Percentiles rank a stretch among this genome's conserved stretches.
phyloP scores from a whole-genome alignment of 73 alveolate species.

The Paraurostyla sp. region DNA sequence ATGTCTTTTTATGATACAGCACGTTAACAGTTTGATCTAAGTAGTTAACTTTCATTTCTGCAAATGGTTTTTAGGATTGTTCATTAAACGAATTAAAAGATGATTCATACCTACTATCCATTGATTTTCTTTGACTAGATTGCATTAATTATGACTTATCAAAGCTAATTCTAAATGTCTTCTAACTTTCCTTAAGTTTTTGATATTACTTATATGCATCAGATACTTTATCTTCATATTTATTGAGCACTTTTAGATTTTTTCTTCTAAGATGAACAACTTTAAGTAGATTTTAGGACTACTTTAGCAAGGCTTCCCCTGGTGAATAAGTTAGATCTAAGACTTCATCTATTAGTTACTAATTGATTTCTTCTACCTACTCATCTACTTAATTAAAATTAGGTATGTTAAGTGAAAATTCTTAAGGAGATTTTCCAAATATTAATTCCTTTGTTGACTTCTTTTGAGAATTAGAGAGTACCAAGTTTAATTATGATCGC shows the following conservation, averaged over 20 bases:
- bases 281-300: background rate
- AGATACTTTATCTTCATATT: slow-evolving; percentile 12
- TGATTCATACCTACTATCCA: background rate
- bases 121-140: background rate
- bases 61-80: background rate
- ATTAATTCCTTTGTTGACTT: no score
- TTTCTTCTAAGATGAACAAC: background rate
- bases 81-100: background rate
- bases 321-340: slow-evolving; percentile 34
- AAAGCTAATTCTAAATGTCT: background rate
- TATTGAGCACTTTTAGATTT: background rate
- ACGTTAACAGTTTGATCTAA: background rate
- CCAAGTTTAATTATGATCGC: no score
- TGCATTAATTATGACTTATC: background rate
- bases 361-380: no score
- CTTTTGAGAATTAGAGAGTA: no score
- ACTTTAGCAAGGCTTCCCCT: slow-evolving; percentile 24
- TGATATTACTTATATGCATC: background rate
- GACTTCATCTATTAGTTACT: background rate
- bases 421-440: no score
- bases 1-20: slow-evolving; percentile 5
- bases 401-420: no score
- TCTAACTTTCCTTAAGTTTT: background rate
- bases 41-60: background rate
- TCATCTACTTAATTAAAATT: no score